Conservation (phyloP, 2,329 filamentous ascomycete genomes). For the Colletotrichum trifolii region DNA sequence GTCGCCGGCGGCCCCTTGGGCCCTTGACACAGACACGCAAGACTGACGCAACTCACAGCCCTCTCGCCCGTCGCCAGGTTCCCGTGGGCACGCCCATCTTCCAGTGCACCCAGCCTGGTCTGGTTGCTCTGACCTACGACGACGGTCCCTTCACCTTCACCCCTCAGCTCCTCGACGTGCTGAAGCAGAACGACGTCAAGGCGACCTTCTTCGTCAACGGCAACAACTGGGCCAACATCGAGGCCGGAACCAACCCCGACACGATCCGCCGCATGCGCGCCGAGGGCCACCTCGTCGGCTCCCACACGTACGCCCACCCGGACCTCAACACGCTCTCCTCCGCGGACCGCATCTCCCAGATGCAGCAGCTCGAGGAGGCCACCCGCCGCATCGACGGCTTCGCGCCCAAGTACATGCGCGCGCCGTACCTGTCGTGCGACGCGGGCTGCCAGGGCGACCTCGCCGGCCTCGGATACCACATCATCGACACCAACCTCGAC, state of each 20-base stretch:
- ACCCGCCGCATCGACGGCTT: constrained; percentile 54
- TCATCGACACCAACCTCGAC: constrained; percentile 68
- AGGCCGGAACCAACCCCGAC: constrained; percentile 50
- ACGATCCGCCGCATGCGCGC: constrained; percentile 53
- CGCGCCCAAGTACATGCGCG: constrained; percentile 56
- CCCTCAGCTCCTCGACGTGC: constrained; percentile 50
- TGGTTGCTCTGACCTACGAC: constrained; percentile 59
- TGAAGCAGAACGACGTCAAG: constrained; percentile 45
- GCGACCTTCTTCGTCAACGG: constrained; percentile 57
- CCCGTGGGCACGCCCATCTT: constrained; percentile 23
- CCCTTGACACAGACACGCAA: constrained; percentile 6
- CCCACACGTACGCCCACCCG: constrained; percentile 54
- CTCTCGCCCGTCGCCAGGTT: constrained; percentile 20
- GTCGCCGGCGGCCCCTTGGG: background rate
- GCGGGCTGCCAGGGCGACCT: constrained; percentile 37
- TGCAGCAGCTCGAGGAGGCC: constrained; percentile 58
- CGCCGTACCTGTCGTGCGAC: constrained; percentile 57
- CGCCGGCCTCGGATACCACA: constrained; percentile 61
- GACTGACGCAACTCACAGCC: constrained; percentile 25
- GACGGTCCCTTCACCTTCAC: constrained; percentile 59
- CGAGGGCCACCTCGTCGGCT: constrained; percentile 56
- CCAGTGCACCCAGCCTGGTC: constrained; percentile 47
- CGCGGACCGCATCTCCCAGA: constrained; percentile 50
- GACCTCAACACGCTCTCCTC: constrained; percentile 51
- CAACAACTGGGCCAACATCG: constrained; percentile 54